Base-by-base conservation (phyloP, 1,284 basidiomycete genomes). In the Cryptococcus sp. region DNA sequence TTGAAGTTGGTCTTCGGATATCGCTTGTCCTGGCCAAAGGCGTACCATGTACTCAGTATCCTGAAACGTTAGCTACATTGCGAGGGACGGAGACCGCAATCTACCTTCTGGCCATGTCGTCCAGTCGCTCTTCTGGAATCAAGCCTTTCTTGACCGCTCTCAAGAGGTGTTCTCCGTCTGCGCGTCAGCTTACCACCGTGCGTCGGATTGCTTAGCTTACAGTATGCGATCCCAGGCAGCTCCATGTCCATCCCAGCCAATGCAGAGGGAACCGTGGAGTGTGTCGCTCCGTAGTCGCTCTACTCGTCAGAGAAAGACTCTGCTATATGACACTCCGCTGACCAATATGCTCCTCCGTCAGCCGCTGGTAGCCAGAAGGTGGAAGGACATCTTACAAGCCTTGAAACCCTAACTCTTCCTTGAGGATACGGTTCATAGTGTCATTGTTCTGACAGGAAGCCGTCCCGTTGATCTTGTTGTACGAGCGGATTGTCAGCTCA, bases 361-460 rank as follows among this genome's bases (percentile, higher is more conserved):
- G n/a, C n/a, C n/a, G n/a, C n/a, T n/a, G n/a, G n/a, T n/a, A n/a
- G n/a, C 18, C 5, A 40, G 23, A 14, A 5, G 18, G 24, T 22
- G 22, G 21, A 31, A 14, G 9, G 38, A 63, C 59, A 33, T 75
- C 72, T 56, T 72, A 72, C 63, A 70, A 75, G 26, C 78, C 78
- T 43, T 76, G 72, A 66, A 79, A 79, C 39, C 69, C 64, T 22
- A 78, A 80, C 71, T 91, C 86, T 24, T 77, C 74, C 74, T 92
- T 92, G 52, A 92, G 75, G 33, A 90, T 77, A 48, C 82, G 78
- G 72, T 89, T 91, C 65, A 89, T 71, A 33, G 82, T 77, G 58
- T 82, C 79, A 61, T 82, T 77, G 63, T 87, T 88, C 66, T 87
- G 82, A 68, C 87, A 90, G 1, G 86, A 82, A 51, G 82, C 85